Evolutionary conservation across 768 basidiomycete genomes (phyloP).

Genomic region (Cyclocybe aegerita): DNA sequence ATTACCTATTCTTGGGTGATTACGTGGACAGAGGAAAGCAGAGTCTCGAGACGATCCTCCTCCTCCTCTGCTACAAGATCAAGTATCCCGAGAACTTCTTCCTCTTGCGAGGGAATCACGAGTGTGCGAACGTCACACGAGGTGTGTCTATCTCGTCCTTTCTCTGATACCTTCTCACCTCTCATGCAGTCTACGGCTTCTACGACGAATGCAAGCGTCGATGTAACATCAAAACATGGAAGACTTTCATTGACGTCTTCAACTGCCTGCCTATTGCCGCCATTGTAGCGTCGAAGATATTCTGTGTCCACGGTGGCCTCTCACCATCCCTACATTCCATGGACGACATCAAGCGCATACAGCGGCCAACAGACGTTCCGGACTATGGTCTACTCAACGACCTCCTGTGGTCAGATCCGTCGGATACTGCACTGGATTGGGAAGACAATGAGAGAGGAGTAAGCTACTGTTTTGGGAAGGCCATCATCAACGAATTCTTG

Average conservation of each 20-base stretch:
- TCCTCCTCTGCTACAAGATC: conserved; percentile 98
- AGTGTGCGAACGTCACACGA: conserved; percentile 98
- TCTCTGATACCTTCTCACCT: conserved; percentile 13
- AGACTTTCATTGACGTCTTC: conserved; percentile 99
- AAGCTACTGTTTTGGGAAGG: conserved; percentile 98
- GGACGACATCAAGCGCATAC: conserved; percentile 99
- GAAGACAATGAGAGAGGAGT: conserved; percentile 99
- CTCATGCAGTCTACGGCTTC: conserved; percentile 87
- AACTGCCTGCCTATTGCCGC: conserved; percentile 98
- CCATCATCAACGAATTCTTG: conserved; percentile 94
- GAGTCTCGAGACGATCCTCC: conserved; percentile 95
- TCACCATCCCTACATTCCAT: conserved; percentile 91
- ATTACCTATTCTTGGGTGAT: conserved; percentile 98
- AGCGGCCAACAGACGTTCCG: conserved; percentile 96
- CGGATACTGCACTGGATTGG: conserved; percentile 97
- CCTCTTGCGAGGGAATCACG: conserved; percentile 95
- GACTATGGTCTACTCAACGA: conserved; percentile 98
- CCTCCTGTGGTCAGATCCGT: conserved; percentile 97
- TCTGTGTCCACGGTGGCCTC: conserved; percentile 97
- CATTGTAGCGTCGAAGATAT: conserved; percentile 98
- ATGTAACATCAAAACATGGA: conserved; percentile 99
- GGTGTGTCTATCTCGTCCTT: conserved; percentile 50
- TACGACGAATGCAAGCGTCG: conserved; percentile 99
- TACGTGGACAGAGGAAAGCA: conserved; percentile 99
- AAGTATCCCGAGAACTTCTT: conserved; percentile 99